A percentile compares a stretch with the other conserved stretches of the same genome.
Conservation (phyloP, 345 rosid species). For the Psidium guajava region DNA sequence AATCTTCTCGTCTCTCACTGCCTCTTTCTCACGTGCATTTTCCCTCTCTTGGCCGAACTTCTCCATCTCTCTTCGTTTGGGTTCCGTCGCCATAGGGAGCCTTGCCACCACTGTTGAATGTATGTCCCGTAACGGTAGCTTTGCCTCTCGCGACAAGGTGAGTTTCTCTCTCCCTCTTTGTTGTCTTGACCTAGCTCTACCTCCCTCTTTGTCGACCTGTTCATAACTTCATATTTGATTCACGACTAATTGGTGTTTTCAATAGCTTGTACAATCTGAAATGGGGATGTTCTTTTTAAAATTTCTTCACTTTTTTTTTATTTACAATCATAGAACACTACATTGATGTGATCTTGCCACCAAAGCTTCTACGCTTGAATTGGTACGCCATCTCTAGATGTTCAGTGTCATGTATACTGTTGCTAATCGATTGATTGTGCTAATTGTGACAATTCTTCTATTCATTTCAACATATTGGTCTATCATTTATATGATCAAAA, state of each 20-base stretch:
- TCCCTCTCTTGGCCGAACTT: background rate
- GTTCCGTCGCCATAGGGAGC: background rate
- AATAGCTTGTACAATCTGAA: background rate
- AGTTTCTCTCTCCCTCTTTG: background rate
- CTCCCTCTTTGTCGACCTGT: background rate
- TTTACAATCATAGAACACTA: too few species aligned
- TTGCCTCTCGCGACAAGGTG: background rate
- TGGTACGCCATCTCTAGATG: background rate
- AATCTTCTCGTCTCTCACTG: too few species aligned
- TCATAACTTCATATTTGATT: background rate
- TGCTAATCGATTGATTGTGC: background rate
- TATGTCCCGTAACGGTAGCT: background rate
- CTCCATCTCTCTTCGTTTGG: background rate
- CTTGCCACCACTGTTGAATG: background rate
- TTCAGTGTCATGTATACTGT: background rate
- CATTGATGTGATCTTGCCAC: background rate
- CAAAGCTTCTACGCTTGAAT: background rate
- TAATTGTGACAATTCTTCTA: background rate
- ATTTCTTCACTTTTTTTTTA: background rate
- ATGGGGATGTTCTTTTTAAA: background rate
- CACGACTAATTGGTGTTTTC: background rate
- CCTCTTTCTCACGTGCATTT: too few species aligned
- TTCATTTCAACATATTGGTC: background rate
- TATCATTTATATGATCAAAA: background rate
- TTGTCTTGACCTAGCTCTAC: background rate